phyloP scores from a whole-genome alignment of 768 basidiomycete species.

The Lentinus brumalis region DNA sequence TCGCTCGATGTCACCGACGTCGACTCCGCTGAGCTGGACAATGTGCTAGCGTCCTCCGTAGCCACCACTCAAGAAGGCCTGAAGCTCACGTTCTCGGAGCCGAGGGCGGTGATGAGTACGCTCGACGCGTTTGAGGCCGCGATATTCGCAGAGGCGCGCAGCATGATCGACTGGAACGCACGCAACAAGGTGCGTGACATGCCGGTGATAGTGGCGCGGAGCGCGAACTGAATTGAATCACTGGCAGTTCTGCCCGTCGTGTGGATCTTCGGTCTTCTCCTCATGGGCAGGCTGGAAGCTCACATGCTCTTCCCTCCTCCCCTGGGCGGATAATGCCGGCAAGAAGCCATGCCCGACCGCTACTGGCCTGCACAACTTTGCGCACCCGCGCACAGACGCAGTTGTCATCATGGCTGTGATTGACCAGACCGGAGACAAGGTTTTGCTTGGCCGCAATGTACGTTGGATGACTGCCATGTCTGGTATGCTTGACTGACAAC shows the following conservation, averaged over 20 bases:
- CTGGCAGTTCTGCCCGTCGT: constrained; percentile 82
- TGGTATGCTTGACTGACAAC: not conserved
- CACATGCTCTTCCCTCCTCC: constrained; percentile 71
- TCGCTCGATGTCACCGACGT: constrained; percentile 70
- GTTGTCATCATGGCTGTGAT: constrained; percentile 92
- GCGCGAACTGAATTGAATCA: not conserved
- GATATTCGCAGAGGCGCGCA: constrained; percentile 76
- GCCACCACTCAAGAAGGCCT: constrained; percentile 37
- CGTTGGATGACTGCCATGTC: constrained; percentile 27
- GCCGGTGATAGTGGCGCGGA: not conserved
- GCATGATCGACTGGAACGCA: constrained; percentile 91
- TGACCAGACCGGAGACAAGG: constrained; percentile 76
- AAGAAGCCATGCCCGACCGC: constrained; percentile 70
- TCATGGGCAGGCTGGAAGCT: constrained; percentile 98
- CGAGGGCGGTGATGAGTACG: constrained; percentile 55
- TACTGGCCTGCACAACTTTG: constrained; percentile 88
- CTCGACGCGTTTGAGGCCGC: constrained; percentile 70
- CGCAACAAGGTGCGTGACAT: constrained; percentile 68
- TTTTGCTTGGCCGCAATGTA: constrained; percentile 87
- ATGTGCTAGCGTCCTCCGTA: constrained; percentile 42
- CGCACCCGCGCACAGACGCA: constrained; percentile 79
- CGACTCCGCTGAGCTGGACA: constrained; percentile 45
- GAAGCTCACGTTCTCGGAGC: constrained; percentile 62
- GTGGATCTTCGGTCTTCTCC: constrained; percentile 79
- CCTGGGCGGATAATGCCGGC: constrained; percentile 68